Conservation (phyloP, 2,329 filamentous ascomycete species). For the Aspergillus spinulosporus region DNA sequence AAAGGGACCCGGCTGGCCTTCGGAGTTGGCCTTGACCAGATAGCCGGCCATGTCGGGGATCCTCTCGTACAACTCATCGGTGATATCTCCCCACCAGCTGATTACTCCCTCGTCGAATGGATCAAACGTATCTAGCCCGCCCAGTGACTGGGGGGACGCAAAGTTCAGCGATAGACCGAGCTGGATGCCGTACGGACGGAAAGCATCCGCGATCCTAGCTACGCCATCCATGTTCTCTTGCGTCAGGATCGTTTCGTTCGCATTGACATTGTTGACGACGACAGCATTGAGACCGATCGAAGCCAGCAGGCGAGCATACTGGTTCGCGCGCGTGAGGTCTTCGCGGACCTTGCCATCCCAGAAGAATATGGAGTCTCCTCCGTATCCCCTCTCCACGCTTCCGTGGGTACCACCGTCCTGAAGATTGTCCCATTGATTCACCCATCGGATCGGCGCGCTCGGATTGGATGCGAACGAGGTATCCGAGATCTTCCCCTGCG, state of each 20-base stretch:
- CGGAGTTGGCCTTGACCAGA: conserved; percentile 70
- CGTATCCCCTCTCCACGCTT: conserved; percentile 68
- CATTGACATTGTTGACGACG: conserved; percentile 72
- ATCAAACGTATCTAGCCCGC: conserved; percentile 62
- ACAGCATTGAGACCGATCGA: conserved; percentile 67
- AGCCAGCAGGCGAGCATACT: conserved; percentile 66
- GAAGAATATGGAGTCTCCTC: conserved; percentile 69
- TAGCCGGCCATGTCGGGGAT: conserved; percentile 70
- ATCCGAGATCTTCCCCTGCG: conserved; percentile 56
- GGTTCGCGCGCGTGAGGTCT: conserved; percentile 59
- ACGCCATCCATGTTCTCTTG: conserved; percentile 62
- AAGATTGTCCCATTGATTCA: conserved; percentile 73
- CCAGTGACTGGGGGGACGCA: conserved; percentile 60
- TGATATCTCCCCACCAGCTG: conserved; percentile 63
- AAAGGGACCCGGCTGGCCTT: conserved; percentile 68
- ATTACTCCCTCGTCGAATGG: conserved; percentile 63
- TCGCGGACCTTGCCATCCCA: conserved; percentile 55
- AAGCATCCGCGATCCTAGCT: conserved; percentile 61
- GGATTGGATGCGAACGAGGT: conserved; percentile 57
- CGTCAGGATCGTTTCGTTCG: conserved; percentile 60
- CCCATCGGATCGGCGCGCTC: conserved; percentile 64
- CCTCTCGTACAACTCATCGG: conserved; percentile 58
- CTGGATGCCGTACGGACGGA: conserved; percentile 67
- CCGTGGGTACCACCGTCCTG: conserved; percentile 43
- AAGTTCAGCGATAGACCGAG: conserved; percentile 69